A percentile compares a stretch with the other conserved stretches of the same genome.
Conservation (phyloP, 2,329 filamentous ascomycete genomes). For the Emergomyces orientalis region DNA sequence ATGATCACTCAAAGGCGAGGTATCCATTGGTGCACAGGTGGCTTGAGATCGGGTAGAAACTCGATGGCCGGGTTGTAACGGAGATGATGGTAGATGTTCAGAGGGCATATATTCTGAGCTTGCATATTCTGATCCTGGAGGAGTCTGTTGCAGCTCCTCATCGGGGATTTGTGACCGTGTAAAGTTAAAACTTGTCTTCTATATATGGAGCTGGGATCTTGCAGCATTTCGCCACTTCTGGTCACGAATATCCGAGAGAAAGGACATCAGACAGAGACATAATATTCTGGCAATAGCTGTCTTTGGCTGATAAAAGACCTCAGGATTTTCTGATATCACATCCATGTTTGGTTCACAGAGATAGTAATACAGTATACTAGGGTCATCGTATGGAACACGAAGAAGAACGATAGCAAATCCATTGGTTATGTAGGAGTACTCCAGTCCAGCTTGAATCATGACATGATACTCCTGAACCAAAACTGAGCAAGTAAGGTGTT, state of each 20-base stretch:
- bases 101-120: too few relatives aligned
- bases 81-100: constrained; percentile 18
- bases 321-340: too few relatives aligned
- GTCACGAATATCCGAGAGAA: constrained; percentile 14
- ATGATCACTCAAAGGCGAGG: background rate
- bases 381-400: constrained; percentile 17
- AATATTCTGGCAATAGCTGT: too few relatives aligned
- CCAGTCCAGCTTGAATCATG: constrained; percentile 24
- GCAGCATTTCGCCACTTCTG: constrained; percentile 20
- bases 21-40: constrained; percentile 14
- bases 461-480: constrained; percentile 24
- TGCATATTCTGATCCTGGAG: too few relatives aligned
- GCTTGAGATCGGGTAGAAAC: constrained; percentile 15
- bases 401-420: constrained; percentile 18
- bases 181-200: too few relatives aligned
- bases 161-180: too few relatives aligned
- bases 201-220: too few relatives aligned
- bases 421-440: constrained; percentile 22
- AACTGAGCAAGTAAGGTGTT: constrained; percentile 16
- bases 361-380: too few relatives aligned
- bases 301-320: too few relatives aligned
- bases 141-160: too few relatives aligned
- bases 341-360: too few relatives aligned
- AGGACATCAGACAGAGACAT: constrained; percentile 22
- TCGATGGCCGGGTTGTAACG: constrained; percentile 14